phyloP scores from a whole-genome alignment of 106 monocot species.

The Acanthochlamys bracteata region DNA sequence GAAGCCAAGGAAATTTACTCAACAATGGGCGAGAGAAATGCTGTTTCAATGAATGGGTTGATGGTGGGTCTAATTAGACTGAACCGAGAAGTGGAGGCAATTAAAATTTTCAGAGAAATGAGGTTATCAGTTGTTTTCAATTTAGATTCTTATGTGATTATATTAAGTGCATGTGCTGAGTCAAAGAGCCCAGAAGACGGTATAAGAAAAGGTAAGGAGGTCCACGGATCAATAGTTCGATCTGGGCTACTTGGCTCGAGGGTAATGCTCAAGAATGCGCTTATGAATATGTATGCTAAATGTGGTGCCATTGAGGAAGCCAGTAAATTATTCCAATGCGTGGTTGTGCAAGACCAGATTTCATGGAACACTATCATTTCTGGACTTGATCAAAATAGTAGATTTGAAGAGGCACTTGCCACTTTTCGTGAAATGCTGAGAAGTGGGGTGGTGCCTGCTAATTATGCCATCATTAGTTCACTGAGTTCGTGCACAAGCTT shows the following conservation, averaged over 20 bases:
- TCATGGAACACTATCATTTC: constrained; percentile 82
- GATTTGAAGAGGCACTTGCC: constrained; percentile 37
- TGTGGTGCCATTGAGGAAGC: constrained; percentile 60
- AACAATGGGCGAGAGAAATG: constrained; percentile 43
- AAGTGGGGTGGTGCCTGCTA: constrained; percentile 27
- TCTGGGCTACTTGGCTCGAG: constrained; percentile 22
- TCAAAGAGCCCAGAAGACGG: constrained; percentile 41
- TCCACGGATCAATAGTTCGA: constrained; percentile 54
- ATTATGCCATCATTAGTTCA: constrained; percentile 58
- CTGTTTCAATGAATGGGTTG: constrained; percentile 76
- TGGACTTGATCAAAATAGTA: constrained; percentile 70
- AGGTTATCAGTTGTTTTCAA: constrained; percentile 18
- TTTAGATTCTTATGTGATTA: constrained; percentile 51
- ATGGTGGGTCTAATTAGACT: constrained; percentile 75
- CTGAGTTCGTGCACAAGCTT: constrained; percentile 57
- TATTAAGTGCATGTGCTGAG: constrained; percentile 66
- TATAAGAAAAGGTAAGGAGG: constrained; percentile 48
- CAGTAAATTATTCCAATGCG: constrained; percentile 39
- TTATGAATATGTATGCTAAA: constrained; percentile 86
- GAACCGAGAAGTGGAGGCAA: constrained; percentile 47
- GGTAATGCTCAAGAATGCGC: constrained; percentile 48
- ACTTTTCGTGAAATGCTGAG: constrained; percentile 40
- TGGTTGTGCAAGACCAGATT: constrained; percentile 48
- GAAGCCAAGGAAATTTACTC: constrained; percentile 39
- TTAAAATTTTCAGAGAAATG: constrained; percentile 42